A percentile compares a stretch with the other conserved stretches of the same genome.
Conservation (phyloP, 1,284 basidiomycete genomes). For the Wallemia hederae region DNA sequence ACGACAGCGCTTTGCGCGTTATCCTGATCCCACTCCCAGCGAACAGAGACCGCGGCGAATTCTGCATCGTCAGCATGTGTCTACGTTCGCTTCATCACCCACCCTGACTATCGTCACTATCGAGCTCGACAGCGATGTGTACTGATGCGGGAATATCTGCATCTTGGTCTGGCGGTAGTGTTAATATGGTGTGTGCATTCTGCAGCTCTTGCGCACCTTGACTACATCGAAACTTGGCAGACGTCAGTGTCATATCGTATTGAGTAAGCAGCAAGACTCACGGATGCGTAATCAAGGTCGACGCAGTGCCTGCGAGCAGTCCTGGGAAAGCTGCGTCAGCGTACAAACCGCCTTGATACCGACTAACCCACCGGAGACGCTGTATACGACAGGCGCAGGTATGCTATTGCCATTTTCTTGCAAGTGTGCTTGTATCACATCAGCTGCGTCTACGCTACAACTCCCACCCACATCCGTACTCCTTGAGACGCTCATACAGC, state of each 20-base stretch:
- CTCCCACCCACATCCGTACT: constrained; percentile 26
- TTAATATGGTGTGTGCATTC: too few relatives aligned
- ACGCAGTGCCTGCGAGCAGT: constrained; percentile 43
- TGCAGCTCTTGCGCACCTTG: background rate
- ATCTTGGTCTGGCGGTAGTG: constrained; percentile 36
- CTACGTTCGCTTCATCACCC: constrained; percentile 9
- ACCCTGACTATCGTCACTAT: constrained; percentile 36
- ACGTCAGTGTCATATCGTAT: background rate
- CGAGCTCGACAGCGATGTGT: constrained; percentile 37
- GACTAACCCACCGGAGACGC: constrained; percentile 11
- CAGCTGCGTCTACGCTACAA: constrained; percentile 2
- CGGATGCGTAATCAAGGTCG: constrained; percentile 55
- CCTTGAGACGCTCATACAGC: constrained; percentile 62
- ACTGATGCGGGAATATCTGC: constrained; percentile 44
- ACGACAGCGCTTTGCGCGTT: constrained; percentile 62
- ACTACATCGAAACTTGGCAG: constrained; percentile 1
- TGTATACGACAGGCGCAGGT: constrained; percentile 13
- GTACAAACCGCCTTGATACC: background rate
- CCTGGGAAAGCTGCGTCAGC: constrained; percentile 16
- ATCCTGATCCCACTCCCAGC: constrained; percentile 56
- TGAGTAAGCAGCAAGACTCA: constrained; percentile 38
- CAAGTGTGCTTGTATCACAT: background rate
- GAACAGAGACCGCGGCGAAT: constrained; percentile 34
- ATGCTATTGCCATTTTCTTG: constrained; percentile 7
- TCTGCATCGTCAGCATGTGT: too few relatives aligned